Conservation (phyloP, 2,329 filamentous ascomycete genomes). For the Coniella lustricola region DNA sequence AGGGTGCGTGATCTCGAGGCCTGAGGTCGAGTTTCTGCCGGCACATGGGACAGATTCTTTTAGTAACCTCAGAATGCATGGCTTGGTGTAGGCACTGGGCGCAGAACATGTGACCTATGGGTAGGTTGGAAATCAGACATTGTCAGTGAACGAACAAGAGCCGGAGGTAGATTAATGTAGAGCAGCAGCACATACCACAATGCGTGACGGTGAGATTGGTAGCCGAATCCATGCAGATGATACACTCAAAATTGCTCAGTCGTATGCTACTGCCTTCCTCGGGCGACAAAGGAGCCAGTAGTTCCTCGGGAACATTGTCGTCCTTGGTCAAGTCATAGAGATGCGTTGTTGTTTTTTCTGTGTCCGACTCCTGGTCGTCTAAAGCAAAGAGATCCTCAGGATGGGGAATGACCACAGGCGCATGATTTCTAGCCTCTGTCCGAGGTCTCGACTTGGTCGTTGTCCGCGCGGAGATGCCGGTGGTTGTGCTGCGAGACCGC, state of each 20-base stretch:
- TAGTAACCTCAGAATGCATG: slow-evolving; percentile 48
- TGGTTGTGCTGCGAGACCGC: slow-evolving; percentile 1
- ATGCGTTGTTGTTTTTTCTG: slow-evolving; percentile 16
- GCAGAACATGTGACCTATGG: slow-evolving; percentile 58
- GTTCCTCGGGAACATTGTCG: slow-evolving; percentile 33
- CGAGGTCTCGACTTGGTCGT: neutral
- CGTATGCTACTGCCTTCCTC: slow-evolving; percentile 44
- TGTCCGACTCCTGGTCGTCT: slow-evolving; percentile 21
- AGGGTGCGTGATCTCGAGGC: slow-evolving; percentile 26
- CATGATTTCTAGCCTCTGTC: neutral
- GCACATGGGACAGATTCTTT: slow-evolving; percentile 57
- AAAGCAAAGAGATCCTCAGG: slow-evolving; percentile 20
- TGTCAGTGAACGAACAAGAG: neutral
- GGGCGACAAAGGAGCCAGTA: slow-evolving; percentile 28
- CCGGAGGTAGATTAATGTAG: neutral
- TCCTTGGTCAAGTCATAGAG: slow-evolving; percentile 37
- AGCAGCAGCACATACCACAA: slow-evolving; percentile 46
- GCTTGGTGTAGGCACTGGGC: slow-evolving; percentile 55
- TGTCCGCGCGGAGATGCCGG: neutral
- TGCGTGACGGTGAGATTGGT: slow-evolving; percentile 55
- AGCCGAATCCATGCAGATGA: slow-evolving; percentile 60
- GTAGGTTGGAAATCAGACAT: neutral
- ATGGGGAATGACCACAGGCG: slow-evolving; percentile 1
- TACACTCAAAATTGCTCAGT: slow-evolving; percentile 53
- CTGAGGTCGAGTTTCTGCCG: slow-evolving; percentile 46